Evolutionary conservation across 2,329 filamentous ascomycete genomes (phyloP), one percentile per base, ranked within the genome.

Genomic region (Aspergillus sp.): DNA sequence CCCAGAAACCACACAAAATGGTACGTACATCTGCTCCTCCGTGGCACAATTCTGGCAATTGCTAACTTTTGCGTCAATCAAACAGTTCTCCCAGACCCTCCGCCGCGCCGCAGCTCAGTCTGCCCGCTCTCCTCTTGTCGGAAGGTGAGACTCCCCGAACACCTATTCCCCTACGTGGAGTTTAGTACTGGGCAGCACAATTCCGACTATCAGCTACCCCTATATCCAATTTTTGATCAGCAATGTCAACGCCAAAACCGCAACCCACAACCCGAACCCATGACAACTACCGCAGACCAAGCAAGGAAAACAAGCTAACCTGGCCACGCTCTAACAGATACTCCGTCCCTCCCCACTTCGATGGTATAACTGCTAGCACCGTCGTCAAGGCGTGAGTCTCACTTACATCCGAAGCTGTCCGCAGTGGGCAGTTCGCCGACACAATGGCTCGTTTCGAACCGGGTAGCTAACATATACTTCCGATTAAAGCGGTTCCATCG

Each of bases 101-200:
- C 74, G 74, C 67, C 74, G 74, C 55, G 72, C 74, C 62, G 74
- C 73, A 67, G 71, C 70, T 75, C 76, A 81, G 72, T 60, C 61
- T 60, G 64, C 60, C 76, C 76, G 80, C 76, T 85, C 83, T 73
- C 82, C 82, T 60, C 87, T 83, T 72, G 85, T 83, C 59, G 85
- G 85, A 64, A 81, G 84, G 85, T 88, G 81, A 75, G 77, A 71
- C 52, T 38, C 30, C 64, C 68, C 57, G 47, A 60, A 50, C 30
- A 34, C 49, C 11, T 41, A 15, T 11, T 15, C 34, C 34, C 34
- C 34, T 13, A 41, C 34, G 34, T 15, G 15, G 13, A 1, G 34
- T 41, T 41, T 41, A 13, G 4, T 5, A 41, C 34, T 15, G 15
- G 11, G 11, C 15, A 13, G 15, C 34, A 41, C 9, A 41, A 41